These are phyloP conservation scores for Durotheca rogersii DNA, from an alignment of 495 filamentous ascomycete genomes.

Conservation along the genomic window DNA sequence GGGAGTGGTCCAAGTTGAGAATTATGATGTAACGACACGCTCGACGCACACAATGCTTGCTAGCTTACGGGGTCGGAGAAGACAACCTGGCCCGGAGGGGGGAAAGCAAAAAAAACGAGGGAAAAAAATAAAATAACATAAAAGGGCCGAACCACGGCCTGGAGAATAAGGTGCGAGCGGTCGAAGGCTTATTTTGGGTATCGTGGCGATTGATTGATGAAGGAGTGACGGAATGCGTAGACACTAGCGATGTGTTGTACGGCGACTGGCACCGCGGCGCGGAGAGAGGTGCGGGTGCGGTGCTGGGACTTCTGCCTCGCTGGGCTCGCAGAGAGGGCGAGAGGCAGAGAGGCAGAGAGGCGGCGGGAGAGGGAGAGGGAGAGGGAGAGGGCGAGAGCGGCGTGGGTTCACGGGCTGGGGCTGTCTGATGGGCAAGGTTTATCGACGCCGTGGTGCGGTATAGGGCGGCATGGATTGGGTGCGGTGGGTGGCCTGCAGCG, in stretches of 20 bases:
- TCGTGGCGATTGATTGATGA: conserved; percentile 33
- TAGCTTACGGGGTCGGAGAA: conserved; percentile 35
- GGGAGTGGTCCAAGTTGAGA: conserved; percentile 25
- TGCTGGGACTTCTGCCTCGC: no score
- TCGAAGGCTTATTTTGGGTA: conserved; percentile 20
- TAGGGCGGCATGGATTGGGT: no score
- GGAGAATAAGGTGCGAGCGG: conserved; percentile 21
- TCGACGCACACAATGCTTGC: conserved; percentile 35
- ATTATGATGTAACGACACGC: conserved; percentile 41
- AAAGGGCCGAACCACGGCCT: conserved; percentile 35
- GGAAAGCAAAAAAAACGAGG: conserved; percentile 19
- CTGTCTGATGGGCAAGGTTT: no score
- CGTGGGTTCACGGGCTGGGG: no score
- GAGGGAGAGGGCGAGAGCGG: no score
- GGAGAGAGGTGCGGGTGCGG: no score
- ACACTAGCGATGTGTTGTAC: conserved; percentile 6
- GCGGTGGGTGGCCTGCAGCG: no score
- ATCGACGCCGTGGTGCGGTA: no score
- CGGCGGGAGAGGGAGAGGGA: no score
- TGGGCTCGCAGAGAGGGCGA: no score
- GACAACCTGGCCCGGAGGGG: conserved; percentile 34
- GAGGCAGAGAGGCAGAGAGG: no score
- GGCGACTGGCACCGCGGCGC: conserved; percentile 2
- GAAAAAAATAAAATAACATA: neutral
- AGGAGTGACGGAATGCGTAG: conserved; percentile 27